phyloP scores from a whole-genome alignment of 148 eudicot species.

The Rhododendron griersonianum region DNA sequence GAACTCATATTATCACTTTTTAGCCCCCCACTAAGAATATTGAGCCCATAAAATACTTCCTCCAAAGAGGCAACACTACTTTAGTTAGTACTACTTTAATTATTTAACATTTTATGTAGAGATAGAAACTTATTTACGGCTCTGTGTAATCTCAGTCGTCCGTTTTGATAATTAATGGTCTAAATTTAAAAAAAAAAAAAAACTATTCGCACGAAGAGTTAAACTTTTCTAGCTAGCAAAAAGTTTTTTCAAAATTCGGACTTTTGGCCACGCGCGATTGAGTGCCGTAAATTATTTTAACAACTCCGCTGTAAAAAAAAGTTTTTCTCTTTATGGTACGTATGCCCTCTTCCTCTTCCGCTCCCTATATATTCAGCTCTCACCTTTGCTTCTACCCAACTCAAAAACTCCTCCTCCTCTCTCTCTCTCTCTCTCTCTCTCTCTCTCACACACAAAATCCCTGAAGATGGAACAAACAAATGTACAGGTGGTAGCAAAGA shows the following conservation, averaged over 20 bases:
- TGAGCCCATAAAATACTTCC: not conserved
- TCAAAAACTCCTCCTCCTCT: not conserved
- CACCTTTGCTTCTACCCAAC: not conserved
- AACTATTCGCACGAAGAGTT: no score
- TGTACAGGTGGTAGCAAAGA: slow-evolving; percentile 31
- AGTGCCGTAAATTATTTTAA: no score
- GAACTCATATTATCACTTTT: not conserved
- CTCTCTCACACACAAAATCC: not conserved
- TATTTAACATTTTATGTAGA: not conserved
- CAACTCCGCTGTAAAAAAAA: no score
- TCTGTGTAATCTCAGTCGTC: no score
- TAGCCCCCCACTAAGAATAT: not conserved
- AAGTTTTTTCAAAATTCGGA: no score
- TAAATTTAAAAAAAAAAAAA: no score
- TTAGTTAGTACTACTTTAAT: not conserved
- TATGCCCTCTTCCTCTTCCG: not conserved
- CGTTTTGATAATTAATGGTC: no score
- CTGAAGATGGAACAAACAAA: slow-evolving; percentile 36
- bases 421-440: slow-evolving; percentile 9
- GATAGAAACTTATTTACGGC: no score
- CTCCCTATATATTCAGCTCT: slow-evolving; percentile 13
- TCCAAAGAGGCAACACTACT: not conserved
- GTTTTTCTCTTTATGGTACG: no score
- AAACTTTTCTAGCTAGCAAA: no score
- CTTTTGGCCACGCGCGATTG: no score